Evolutionary conservation across 139 green algal species (phyloP).

Genomic region (Closterium sp.): DNA sequence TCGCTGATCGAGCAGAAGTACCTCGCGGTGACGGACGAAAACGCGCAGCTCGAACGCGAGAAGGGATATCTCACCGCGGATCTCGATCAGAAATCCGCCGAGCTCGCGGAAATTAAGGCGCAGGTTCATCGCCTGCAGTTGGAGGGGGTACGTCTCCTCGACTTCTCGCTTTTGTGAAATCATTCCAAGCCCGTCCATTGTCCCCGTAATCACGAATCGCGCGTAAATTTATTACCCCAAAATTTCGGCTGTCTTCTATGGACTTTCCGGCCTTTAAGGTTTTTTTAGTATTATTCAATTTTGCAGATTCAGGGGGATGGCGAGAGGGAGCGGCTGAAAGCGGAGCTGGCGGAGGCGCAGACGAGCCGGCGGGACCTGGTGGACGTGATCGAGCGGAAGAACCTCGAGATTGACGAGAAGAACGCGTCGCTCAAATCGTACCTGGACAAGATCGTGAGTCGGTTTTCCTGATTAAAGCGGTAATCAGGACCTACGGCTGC

Average conservation of each 20-base stretch:
- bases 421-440: slow-evolving; percentile 47
- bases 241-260: neutral
- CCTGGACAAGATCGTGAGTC: slow-evolving; percentile 46
- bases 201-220: neutral
- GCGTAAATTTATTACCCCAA: neutral
- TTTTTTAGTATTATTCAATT: neutral
- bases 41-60: slow-evolving; percentile 41
- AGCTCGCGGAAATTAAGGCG: slow-evolving; percentile 36
- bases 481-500: neutral
- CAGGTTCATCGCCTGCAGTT: slow-evolving; percentile 34
- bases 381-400: slow-evolving; percentile 40
- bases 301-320: slow-evolving; percentile 33
- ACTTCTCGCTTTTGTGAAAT: neutral
- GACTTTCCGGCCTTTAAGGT: neutral
- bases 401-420: slow-evolving; percentile 47
- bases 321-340: slow-evolving; percentile 9
- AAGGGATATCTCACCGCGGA: slow-evolving; percentile 17
- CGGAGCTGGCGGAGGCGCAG: slow-evolving; percentile 29
- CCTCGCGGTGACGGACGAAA: slow-evolving; percentile 23
- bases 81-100: slow-evolving; percentile 1
- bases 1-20: slow-evolving; percentile 46
- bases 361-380: neutral
- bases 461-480: neutral
- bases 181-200: neutral
- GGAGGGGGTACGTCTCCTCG: slow-evolving; percentile 14